Evolutionary conservation across 164 flowering plant genomes (phyloP).

Genomic region (Magnolia changhungtana): DNA sequence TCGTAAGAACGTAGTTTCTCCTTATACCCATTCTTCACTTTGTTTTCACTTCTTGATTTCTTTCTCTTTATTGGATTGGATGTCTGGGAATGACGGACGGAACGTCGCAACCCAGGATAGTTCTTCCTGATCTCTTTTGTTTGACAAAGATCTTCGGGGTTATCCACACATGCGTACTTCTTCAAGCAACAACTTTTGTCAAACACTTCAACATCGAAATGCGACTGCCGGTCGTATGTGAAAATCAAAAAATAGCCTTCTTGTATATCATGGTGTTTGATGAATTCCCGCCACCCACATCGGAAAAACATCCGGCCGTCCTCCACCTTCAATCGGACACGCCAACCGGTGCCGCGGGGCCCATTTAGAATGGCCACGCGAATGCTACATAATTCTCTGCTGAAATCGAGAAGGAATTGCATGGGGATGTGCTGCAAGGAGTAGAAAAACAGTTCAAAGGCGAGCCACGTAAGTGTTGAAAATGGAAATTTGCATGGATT

Average conservation of each 20-base stretch:
- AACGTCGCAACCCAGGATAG: no score
- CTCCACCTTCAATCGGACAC: slow-evolving; percentile 28
- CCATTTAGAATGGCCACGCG: slow-evolving; percentile 30
- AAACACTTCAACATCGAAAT: slow-evolving; percentile 54
- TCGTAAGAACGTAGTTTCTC: no score
- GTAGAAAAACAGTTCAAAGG: no score
- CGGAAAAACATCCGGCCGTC: slow-evolving; percentile 28
- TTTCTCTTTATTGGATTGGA: no score
- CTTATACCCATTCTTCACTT: no score
- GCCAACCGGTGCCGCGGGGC: slow-evolving; percentile 62
- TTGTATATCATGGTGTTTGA: slow-evolving; percentile 41
- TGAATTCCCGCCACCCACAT: slow-evolving; percentile 55
- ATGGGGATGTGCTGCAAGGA: no score
- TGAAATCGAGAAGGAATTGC: slow-evolving; percentile 8
- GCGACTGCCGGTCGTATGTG: slow-evolving; percentile 50
- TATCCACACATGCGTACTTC: slow-evolving; percentile 29
- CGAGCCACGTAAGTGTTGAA: no score
- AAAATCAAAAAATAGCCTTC: slow-evolving; percentile 56
- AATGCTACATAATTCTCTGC: slow-evolving; percentile 24
- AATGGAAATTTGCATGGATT: no score
- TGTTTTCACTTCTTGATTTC: no score
- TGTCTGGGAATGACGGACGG: no score
- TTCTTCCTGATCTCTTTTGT: no score
- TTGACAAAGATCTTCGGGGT: no score
- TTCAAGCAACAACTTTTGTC: slow-evolving; percentile 59